phyloP scores from a whole-genome alignment of 169 alveolate genomes.

The Perkinsus olseni region DNA sequence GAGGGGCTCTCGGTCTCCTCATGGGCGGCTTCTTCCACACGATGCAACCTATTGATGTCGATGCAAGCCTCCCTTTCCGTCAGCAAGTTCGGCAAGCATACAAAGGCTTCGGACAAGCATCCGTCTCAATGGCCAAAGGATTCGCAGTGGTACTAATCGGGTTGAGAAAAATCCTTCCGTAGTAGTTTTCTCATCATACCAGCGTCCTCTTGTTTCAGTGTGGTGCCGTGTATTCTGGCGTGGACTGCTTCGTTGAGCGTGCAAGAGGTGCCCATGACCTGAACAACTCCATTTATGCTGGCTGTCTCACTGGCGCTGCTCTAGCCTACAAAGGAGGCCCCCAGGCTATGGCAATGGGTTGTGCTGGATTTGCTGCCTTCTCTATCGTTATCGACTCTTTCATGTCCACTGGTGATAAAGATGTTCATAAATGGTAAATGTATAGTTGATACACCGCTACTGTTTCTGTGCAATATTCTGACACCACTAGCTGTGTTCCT shows the following conservation, averaged over 20 bases:
- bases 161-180: not conserved
- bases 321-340: constrained; percentile 48
- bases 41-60: constrained; percentile 41
- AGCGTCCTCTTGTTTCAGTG: constrained; percentile 25
- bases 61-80: constrained; percentile 26
- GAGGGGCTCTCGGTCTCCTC: constrained; percentile 21
- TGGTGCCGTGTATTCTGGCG: constrained; percentile 53
- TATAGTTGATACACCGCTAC: not conserved
- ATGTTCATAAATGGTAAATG: not conserved
- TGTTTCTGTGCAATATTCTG: not conserved
- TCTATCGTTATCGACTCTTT: constrained; percentile 43
- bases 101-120: constrained; percentile 24
- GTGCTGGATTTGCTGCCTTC: constrained; percentile 58
- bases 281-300: constrained; percentile 53
- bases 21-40: constrained; percentile 38
- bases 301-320: constrained; percentile 58
- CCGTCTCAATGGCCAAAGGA: constrained; percentile 24
- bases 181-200: too few species aligned
- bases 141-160: constrained; percentile 19
- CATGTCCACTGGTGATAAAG: constrained; percentile 17
- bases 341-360: constrained; percentile 44
- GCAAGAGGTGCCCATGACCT: constrained; percentile 48
- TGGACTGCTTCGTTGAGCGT: constrained; percentile 51
- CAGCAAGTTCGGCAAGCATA: constrained; percentile 34
- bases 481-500: not conserved